A percentile compares a stretch with the other conserved stretches of the same genome.
Conservation (phyloP, 148 eudicot species). For the Beta vulgaris region DNA sequence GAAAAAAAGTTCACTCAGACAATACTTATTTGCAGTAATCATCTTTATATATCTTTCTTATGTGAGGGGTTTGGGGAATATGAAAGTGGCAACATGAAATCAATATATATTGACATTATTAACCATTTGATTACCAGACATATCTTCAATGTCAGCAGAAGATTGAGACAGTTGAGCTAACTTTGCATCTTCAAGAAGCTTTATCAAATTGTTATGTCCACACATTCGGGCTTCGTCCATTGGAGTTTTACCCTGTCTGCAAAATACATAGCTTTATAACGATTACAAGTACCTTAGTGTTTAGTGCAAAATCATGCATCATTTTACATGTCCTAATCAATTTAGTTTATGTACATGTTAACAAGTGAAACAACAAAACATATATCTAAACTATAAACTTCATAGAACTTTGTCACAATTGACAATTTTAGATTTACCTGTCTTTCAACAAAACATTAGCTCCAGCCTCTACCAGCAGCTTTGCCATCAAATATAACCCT, state of each 20-base stretch:
- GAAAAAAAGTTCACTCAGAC: no score
- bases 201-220: constrained; percentile 61
- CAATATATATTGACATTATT: background rate
- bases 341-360: background rate
- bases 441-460: constrained; percentile 69
- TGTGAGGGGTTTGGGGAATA: no score
- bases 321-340: background rate
- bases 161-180: constrained; percentile 41
- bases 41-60: no score
- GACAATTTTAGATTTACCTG: constrained; percentile 42
- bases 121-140: constrained; percentile 40
- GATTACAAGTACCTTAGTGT: background rate
- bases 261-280: constrained; percentile 15
- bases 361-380: background rate
- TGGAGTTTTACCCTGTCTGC: constrained; percentile 75
- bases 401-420: background rate
- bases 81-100: no score
- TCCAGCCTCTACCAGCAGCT: constrained; percentile 71
- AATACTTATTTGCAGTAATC: no score
- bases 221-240: constrained; percentile 53
- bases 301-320: background rate
- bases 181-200: constrained; percentile 67
- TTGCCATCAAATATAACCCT: constrained; percentile 69
- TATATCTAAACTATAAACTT: no score
- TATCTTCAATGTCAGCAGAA: constrained; percentile 30